Evolutionary conservation across 2,329 filamentous ascomycete genomes (phyloP).

Genomic region (Neurospora sp.): DNA sequence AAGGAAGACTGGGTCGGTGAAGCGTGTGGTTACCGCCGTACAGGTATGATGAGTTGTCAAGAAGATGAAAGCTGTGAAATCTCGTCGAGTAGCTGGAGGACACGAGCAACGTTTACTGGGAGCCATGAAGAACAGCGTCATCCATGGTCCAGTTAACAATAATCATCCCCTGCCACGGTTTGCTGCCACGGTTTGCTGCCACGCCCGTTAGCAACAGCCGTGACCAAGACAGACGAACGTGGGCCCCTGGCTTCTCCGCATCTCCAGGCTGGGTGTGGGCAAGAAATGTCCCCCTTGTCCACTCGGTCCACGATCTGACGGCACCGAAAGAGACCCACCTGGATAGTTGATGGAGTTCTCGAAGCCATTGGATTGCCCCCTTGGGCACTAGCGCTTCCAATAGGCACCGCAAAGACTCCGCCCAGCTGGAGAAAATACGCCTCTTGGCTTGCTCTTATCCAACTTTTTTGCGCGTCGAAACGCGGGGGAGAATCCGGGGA

Average conservation of each 20-base stretch:
- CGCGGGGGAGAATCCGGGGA: background rate
- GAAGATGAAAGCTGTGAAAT: conserved; percentile 7
- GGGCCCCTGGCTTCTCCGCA: conserved; percentile 12
- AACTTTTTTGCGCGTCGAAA: background rate
- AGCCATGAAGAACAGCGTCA: background rate
- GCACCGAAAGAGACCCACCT: conserved; percentile 9
- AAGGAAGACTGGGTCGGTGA: background rate
- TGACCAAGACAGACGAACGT: conserved; percentile 7
- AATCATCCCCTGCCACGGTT: background rate
- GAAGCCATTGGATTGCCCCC: conserved; percentile 2
- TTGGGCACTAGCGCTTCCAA: conserved; percentile 8
- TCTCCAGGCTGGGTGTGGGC: conserved; percentile 4
- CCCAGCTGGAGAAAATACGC: background rate
- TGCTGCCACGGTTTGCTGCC: conserved; percentile 2
- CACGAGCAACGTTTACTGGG: background rate
- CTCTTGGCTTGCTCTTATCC: background rate
- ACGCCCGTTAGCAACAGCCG: conserved; percentile 15
- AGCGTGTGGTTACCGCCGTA: background rate
- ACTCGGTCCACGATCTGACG: background rate
- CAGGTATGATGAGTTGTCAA: conserved; percentile 7
- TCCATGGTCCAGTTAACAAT: background rate
- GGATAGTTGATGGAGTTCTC: conserved; percentile 8
- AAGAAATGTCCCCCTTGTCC: conserved; percentile 8
- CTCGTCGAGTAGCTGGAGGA: background rate
- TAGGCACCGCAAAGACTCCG: conserved; percentile 3